A percentile compares a stretch with the other conserved stretches of the same genome.
These are phyloP conservation scores for Boletus fagicola DNA, from an alignment of 768 basidiomycete genomes.

Conservation along the genomic window DNA sequence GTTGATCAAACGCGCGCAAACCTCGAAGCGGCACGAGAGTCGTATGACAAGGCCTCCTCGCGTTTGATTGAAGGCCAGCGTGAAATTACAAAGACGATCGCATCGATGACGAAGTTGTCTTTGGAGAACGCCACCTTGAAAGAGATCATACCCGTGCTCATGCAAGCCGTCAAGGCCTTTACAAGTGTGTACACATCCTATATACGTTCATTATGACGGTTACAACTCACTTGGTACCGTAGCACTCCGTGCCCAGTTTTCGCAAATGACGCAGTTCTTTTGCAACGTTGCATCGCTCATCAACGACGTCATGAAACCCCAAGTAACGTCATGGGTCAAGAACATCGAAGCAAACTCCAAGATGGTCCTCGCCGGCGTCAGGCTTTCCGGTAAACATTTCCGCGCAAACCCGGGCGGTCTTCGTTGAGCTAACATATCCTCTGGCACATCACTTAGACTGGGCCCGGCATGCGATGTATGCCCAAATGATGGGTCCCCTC, in stretches of 20 bases:
- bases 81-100: slow-evolving; percentile 20
- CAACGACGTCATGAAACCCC: slow-evolving; percentile 21
- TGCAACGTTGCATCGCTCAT: slow-evolving; percentile 19
- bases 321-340: slow-evolving; percentile 16
- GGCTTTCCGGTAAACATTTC: slow-evolving; percentile 7
- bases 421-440: neutral
- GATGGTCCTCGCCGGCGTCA: slow-evolving; percentile 21
- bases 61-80: slow-evolving; percentile 20
- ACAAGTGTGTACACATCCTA: slow-evolving; percentile 2
- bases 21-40: slow-evolving; percentile 18
- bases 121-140: slow-evolving; percentile 21
- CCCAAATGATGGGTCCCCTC: slow-evolving; percentile 24
- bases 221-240: neutral
- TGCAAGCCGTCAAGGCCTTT: slow-evolving; percentile 19
- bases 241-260: slow-evolving; percentile 20
- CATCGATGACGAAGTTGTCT: slow-evolving; percentile 18
- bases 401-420: neutral
- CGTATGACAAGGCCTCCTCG: slow-evolving; percentile 12
- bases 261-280: slow-evolving; percentile 19
- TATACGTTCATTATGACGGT: neutral
- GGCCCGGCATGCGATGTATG: slow-evolving; percentile 20
- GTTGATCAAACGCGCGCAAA: slow-evolving; percentile 23
- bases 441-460: slow-evolving; percentile 3
- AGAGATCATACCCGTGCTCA: slow-evolving; percentile 17
- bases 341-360: slow-evolving; percentile 14